Evolutionary conservation across 1,139 yeast species (phyloP), one percentile per base, ranked within the genome.

Genomic region (Pichia sp.): DNA sequence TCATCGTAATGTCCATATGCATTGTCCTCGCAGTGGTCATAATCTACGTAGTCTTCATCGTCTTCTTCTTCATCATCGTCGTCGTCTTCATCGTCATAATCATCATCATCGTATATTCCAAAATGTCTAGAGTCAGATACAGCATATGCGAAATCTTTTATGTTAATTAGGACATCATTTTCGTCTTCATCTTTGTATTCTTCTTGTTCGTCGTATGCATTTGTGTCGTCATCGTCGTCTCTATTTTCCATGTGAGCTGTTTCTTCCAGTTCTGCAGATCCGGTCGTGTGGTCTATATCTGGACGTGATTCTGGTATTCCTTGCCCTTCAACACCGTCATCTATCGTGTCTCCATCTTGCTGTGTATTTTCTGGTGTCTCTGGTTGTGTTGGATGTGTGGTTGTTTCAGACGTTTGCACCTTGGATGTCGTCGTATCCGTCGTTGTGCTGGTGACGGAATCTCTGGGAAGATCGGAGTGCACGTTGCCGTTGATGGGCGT

Each of bases 61-160:
- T 53, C 57, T 7, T 51, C 47, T 19, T 34, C 40, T 18, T 47
- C 40, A 34, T 46, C 45, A 10, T 45, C 48, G 18, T 48, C 50
- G 4, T 40, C 40, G 9, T 40, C 50, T 5, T 33, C 44, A 8
- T 24, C 40, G 4, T 41, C 48, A 15, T 35, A 43, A 3, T 34
- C 52, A 11, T 34, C 46, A 8, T 58, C 51, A 19, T 53, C 52
- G 17, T 55, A 56, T 43, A 67, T 66, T 0, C 94, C 95, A 53
- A 75, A 75, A 63, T 85, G 82, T 48, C 85, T 68, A 1, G 91
- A 90, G 56, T 86, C 81, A 34, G 73, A 67, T 19, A 69, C 72
- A 5, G 79, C 78, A 61, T 90, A 90, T 32, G 91, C 97, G 70
- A 78, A 90, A 64, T 90, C 97, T 55, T 79, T 79, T 21, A 53